phyloP scores from a whole-genome alignment of 2,329 filamentous ascomycete species.

The Mycosphaerella sp. region DNA sequence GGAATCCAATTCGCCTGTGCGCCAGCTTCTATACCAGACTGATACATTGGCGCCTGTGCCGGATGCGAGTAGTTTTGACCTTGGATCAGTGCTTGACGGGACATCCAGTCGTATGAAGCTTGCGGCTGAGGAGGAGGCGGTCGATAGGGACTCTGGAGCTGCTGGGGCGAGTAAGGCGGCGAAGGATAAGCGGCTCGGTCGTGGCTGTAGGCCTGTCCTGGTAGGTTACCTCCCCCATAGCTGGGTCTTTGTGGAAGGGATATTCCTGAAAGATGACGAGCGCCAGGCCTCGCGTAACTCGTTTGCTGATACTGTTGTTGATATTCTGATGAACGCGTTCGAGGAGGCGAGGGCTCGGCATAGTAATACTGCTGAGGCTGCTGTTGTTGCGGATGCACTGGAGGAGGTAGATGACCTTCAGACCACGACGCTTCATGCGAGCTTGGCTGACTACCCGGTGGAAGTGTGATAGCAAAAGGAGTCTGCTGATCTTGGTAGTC shows the following conservation, averaged over 20 bases:
- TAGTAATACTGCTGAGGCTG: conserved; percentile 13
- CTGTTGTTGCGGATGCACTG: conserved; percentile 1
- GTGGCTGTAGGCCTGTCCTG: not conserved
- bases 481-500: conserved; percentile 29
- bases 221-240: not conserved
- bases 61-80: conserved; percentile 10
- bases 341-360: conserved; percentile 5
- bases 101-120: conserved; percentile 3
- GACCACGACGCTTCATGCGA: not conserved
- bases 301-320: conserved; percentile 6
- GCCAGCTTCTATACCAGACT: conserved; percentile 3
- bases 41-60: conserved; percentile 5
- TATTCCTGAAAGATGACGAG: not conserved
- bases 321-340: conserved; percentile 3
- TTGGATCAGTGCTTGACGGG: conserved; percentile 1
- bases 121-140: not conserved
- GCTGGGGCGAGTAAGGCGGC: not conserved
- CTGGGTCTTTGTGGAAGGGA: not conserved
- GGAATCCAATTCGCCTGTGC: not conserved
- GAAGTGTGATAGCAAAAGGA: conserved; percentile 26
- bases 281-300: not conserved
- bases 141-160: not conserved
- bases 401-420: not conserved
- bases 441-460: not conserved
- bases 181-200: not conserved